Conservation (phyloP, 2,329 filamentous ascomycete genomes). For the Dothiorella sarmentorum region DNA sequence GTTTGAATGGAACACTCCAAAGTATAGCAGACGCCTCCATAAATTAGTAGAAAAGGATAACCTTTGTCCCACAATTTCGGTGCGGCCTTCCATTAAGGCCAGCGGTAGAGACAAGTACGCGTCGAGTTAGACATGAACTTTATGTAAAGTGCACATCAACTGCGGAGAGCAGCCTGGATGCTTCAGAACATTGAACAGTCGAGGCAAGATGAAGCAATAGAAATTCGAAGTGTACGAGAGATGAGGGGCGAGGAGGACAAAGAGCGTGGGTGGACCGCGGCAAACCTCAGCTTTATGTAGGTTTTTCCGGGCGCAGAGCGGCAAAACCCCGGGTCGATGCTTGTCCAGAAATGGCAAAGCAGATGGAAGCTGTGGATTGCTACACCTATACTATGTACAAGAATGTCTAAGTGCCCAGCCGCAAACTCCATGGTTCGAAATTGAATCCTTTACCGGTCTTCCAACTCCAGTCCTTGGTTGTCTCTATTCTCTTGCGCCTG, state of each 20-base stretch:
- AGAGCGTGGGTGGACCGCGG: neutral
- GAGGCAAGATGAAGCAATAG: neutral
- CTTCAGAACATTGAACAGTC: neutral
- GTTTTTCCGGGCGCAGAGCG: neutral
- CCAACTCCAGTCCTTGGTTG: slow-evolving; percentile 7
- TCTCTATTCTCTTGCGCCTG: neutral
- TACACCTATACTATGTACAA: too few relatives aligned
- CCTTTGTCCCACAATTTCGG: too few relatives aligned
- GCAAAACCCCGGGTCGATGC: neutral
- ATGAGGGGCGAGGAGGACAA: neutral
- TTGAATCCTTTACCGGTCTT: neutral
- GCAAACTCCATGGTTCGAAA: neutral
- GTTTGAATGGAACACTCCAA: neutral
- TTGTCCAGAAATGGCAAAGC: neutral
- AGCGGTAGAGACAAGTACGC: neutral
- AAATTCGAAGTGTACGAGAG: neutral
- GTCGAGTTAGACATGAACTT: neutral
- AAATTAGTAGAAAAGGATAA: too few relatives aligned
- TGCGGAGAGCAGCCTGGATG: too few relatives aligned
- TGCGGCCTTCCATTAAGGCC: neutral
- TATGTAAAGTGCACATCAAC: neutral
- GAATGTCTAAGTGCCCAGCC: neutral
- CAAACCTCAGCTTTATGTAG: neutral
- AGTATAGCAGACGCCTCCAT: too few relatives aligned
- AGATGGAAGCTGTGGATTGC: neutral